Evolutionary conservation across 495 filamentous ascomycete species (phyloP).

Genomic region (Xylaria scruposa): DNA sequence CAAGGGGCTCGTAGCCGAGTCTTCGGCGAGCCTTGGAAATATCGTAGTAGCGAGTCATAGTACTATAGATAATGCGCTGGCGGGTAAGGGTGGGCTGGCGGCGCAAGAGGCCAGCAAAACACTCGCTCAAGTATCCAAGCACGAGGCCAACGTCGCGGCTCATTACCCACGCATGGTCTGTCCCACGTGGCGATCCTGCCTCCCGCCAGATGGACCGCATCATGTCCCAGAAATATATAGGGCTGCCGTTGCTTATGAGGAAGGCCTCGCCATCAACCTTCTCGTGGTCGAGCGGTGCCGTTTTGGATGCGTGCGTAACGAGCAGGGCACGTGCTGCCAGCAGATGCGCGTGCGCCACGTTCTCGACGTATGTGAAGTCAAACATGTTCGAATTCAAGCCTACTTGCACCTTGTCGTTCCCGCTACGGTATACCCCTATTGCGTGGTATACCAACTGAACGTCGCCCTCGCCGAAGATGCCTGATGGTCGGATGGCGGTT

Average conservation of each 20-base stretch:
- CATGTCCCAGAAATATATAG: slow-evolving; percentile 97
- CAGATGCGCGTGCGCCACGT: slow-evolving; percentile 77
- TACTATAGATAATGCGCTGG: slow-evolving; percentile 74
- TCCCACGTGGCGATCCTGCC: slow-evolving; percentile 67
- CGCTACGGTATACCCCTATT: slow-evolving; percentile 66
- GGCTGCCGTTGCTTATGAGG: slow-evolving; percentile 91
- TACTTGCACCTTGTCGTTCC: slow-evolving; percentile 80
- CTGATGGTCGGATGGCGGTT: slow-evolving; percentile 80
- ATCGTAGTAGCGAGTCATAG: slow-evolving; percentile 86
- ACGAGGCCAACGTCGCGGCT: slow-evolving; percentile 65
- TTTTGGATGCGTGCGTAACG: slow-evolving; percentile 58
- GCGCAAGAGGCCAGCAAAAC: slow-evolving; percentile 68
- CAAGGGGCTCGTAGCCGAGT: slow-evolving; percentile 76
- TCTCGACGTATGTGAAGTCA: slow-evolving; percentile 83
- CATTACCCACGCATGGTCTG: slow-evolving; percentile 73
- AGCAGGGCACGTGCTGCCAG: slow-evolving; percentile 78
- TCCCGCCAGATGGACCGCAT: slow-evolving; percentile 77
- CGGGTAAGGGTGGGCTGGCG: slow-evolving; percentile 78
- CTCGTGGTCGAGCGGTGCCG: slow-evolving; percentile 72
- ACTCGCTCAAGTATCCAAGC: slow-evolving; percentile 74
- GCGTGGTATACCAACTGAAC: slow-evolving; percentile 67
- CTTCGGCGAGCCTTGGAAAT: slow-evolving; percentile 82
- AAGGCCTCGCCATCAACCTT: slow-evolving; percentile 92
- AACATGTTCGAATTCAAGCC: slow-evolving; percentile 89
- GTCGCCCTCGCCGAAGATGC: slow-evolving; percentile 92